phyloP scores from a whole-genome alignment of 2,329 filamentous ascomycete species.

The Aphanoascus verrucosus region DNA sequence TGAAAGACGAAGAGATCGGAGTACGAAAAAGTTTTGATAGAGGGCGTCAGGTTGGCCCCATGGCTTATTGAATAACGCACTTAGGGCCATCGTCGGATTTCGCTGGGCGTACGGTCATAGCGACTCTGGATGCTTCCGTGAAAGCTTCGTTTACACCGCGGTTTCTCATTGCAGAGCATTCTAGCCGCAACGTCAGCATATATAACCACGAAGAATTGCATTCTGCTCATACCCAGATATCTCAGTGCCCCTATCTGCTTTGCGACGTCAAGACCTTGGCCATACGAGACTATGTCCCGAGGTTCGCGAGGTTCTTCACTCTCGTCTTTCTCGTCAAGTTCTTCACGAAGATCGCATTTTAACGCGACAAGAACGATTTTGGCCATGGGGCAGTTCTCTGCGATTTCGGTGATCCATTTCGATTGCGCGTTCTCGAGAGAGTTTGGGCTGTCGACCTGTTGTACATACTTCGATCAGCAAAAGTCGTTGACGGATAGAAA shows the following conservation, averaged over 20 bases:
- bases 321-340: conserved; percentile 57
- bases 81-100: conserved; percentile 24
- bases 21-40: neutral
- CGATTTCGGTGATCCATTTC: conserved; percentile 97
- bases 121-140: conserved; percentile 91
- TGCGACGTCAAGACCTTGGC: conserved; percentile 82
- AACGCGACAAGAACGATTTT: conserved; percentile 90
- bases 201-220: neutral
- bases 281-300: conserved; percentile 61
- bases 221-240: conserved; percentile 56
- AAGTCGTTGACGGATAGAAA: neutral
- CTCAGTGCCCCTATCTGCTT: conserved; percentile 83
- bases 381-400: conserved; percentile 91
- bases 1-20: neutral
- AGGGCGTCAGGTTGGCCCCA: neutral
- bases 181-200: conserved; percentile 35
- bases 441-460: conserved; percentile 78
- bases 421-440: conserved; percentile 97
- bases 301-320: conserved; percentile 34
- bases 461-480: neutral
- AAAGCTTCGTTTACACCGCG: conserved; percentile 97
- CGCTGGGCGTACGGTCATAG: conserved; percentile 47
- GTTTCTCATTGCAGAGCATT: conserved; percentile 98
- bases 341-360: conserved; percentile 90
- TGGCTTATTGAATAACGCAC: conserved; percentile 29